Conservation (phyloP, 257 asterid species). For the Rauvolfia tetraphylla region DNA sequence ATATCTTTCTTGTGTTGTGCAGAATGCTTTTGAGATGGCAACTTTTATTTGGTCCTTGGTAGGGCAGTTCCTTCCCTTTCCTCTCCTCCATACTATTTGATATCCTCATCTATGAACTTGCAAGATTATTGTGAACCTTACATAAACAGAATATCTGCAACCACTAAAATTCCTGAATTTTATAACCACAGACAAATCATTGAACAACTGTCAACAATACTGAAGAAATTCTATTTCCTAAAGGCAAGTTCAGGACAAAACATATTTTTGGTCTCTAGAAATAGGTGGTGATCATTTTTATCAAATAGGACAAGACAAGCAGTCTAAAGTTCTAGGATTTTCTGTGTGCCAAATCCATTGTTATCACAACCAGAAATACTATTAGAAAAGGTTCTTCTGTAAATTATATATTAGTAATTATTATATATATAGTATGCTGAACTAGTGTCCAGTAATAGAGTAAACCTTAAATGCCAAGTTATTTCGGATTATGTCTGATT, state of each 20-base stretch:
- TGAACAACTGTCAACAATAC: neutral
- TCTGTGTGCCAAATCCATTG: neutral
- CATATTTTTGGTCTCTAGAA: neutral
- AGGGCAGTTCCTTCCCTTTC: slow-evolving; percentile 20
- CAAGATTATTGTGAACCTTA: too few species aligned
- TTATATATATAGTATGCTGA: too few species aligned
- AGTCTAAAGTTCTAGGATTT: neutral
- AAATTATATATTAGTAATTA: too few species aligned
- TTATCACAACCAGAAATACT: neutral
- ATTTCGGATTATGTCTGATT: too few species aligned
- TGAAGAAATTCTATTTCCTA: neutral
- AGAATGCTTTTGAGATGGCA: slow-evolving; percentile 98
- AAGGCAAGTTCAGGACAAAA: neutral
- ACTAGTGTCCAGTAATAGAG: neutral
- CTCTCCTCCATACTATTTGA: neutral
- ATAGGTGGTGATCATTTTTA: neutral
- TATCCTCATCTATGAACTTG: too few species aligned
- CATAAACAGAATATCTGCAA: neutral
- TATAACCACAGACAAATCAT: neutral
- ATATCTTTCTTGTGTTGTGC: slow-evolving; percentile 23
- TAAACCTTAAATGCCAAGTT: neutral
- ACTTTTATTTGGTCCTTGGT: slow-evolving; percentile 92
- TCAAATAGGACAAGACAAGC: neutral
- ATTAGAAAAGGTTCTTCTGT: neutral
- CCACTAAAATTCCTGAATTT: neutral